These are phyloP conservation scores for Gaeumannomyces tritici DNA, from an alignment of 2,329 filamentous ascomycete genomes.

Conservation along the genomic window DNA sequence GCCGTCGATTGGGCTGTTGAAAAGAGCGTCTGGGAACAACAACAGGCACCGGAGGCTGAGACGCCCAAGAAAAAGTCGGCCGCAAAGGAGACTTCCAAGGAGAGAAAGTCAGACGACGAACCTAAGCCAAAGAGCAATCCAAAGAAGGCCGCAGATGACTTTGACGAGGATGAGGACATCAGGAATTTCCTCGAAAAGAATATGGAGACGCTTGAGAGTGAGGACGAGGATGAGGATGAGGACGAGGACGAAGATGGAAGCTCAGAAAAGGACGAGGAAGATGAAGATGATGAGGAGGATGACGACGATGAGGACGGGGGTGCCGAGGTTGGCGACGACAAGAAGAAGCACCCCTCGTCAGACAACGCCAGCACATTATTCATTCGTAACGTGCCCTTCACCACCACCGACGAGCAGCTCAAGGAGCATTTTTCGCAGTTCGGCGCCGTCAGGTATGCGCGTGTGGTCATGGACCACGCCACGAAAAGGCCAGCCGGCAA, in stretches of 20 bases:
- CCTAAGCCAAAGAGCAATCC: slow-evolving; percentile 13
- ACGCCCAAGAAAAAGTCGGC: slow-evolving; percentile 17
- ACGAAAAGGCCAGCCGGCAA: slow-evolving; percentile 86
- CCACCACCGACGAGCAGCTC: slow-evolving; percentile 70
- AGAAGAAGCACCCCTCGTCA: slow-evolving; percentile 23
- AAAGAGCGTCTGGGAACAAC: slow-evolving; percentile 72
- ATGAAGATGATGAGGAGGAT: slow-evolving; percentile 25
- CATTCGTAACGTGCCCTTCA: slow-evolving; percentile 89
- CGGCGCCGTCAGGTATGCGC: slow-evolving; percentile 79
- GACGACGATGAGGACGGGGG: slow-evolving; percentile 23
- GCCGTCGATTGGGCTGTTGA: slow-evolving; percentile 98
- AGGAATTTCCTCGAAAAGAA: slow-evolving; percentile 49
- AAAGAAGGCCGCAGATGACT: slow-evolving; percentile 20
- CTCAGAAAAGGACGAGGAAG: slow-evolving; percentile 23
- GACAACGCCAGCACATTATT: slow-evolving; percentile 76
- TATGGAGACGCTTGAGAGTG: slow-evolving; percentile 47
- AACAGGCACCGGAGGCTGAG: slow-evolving; percentile 33
- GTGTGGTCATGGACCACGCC: slow-evolving; percentile 77
- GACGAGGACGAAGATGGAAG: slow-evolving; percentile 29
- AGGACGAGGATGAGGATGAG: slow-evolving; percentile 36
- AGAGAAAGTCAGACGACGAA: slow-evolving; percentile 19
- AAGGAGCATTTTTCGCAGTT: slow-evolving; percentile 83
- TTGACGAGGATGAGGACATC: slow-evolving; percentile 27
- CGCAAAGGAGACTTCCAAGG: slow-evolving; percentile 27
- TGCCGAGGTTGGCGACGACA: slow-evolving; percentile 24